Percentiles rank a stretch among this genome's conserved stretches.
Conservation (phyloP, 2,329 filamentous ascomycete species). For the Colletotrichum orchidophilum region DNA sequence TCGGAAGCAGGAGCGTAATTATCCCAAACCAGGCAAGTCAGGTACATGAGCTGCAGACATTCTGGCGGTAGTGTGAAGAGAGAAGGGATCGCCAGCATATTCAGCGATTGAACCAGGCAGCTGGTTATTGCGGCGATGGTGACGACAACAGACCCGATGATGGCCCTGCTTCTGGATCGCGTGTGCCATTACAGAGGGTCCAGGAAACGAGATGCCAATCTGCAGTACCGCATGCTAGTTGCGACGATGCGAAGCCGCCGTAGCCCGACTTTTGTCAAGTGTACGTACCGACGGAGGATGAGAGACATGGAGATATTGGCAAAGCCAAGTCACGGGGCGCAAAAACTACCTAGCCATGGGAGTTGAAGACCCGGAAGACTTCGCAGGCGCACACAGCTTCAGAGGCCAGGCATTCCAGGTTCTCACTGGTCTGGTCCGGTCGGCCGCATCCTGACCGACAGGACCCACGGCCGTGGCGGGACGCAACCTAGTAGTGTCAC, state of each 20-base stretch:
- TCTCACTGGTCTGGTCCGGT: constrained; percentile 17
- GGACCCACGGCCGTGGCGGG: constrained; percentile 22
- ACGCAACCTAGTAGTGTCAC: constrained; percentile 25
- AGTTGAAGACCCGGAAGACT: not conserved
- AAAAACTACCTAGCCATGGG: constrained; percentile 7
- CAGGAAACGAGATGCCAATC: not conserved
- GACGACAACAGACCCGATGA: not conserved
- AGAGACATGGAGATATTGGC: constrained; percentile 5
- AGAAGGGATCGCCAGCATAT: not conserved
- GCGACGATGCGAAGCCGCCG: not conserved
- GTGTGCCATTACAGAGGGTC: not conserved
- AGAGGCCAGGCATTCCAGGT: constrained; percentile 6
- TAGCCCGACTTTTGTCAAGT: not conserved
- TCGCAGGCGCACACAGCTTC: not conserved
- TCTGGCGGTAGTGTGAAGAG: not conserved
- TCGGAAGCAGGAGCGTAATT: constrained; percentile 9
- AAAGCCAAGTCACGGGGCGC: constrained; percentile 21
- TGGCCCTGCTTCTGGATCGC: not conserved
- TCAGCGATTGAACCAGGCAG: not conserved
- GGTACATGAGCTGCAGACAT: constrained; percentile 4
- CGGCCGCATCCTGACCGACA: constrained; percentile 29
- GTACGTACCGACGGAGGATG: not conserved
- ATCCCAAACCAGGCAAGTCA: constrained; percentile 29
- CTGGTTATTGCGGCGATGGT: not conserved
- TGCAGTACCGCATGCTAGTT: not conserved